Conservation (phyloP, 371 early-diverging fungal species). For the Enterocytospora artemiae region DNA sequence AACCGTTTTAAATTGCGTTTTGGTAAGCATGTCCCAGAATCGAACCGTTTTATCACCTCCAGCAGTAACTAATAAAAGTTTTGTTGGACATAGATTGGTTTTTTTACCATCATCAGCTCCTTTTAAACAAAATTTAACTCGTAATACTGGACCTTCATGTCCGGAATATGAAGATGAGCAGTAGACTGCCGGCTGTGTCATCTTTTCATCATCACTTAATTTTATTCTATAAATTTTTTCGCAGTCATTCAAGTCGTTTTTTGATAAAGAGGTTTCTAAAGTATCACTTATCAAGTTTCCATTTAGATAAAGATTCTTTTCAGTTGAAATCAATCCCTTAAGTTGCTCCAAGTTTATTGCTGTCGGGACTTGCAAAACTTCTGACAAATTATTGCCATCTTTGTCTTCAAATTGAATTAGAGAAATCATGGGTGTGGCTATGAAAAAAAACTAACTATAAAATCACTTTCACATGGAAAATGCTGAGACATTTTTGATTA, state of each 20-base stretch:
- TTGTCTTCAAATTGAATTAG: constrained; percentile 48
- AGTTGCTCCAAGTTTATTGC: constrained; percentile 32
- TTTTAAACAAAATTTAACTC: constrained; percentile 60
- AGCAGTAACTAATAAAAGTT: constrained; percentile 74
- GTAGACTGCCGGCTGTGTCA: constrained; percentile 42
- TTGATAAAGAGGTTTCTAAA: constrained; percentile 54
- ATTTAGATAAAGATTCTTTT: constrained; percentile 39
- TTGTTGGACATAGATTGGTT: no score
- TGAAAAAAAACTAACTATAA: no score
- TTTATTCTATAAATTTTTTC: constrained; percentile 46
- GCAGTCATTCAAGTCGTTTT: constrained; percentile 58
- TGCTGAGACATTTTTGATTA: no score
- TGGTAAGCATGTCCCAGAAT: constrained; percentile 75
- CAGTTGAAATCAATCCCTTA: constrained; percentile 22
- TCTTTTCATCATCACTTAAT: constrained; percentile 19
- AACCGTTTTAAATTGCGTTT: constrained; percentile 67
- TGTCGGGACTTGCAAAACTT: constrained; percentile 37
- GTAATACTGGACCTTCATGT: constrained; percentile 79
- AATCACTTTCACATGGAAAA: no score
- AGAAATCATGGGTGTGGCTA: no score
- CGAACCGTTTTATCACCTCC: constrained; percentile 86
- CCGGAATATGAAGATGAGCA: constrained; percentile 59
- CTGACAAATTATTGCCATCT: constrained; percentile 24
- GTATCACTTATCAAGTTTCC: constrained; percentile 33
- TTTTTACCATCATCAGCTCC: constrained; percentile 60